phyloP scores from a whole-genome alignment of 2,329 filamentous ascomycete species.

The Magnaporthiopsis poae region DNA sequence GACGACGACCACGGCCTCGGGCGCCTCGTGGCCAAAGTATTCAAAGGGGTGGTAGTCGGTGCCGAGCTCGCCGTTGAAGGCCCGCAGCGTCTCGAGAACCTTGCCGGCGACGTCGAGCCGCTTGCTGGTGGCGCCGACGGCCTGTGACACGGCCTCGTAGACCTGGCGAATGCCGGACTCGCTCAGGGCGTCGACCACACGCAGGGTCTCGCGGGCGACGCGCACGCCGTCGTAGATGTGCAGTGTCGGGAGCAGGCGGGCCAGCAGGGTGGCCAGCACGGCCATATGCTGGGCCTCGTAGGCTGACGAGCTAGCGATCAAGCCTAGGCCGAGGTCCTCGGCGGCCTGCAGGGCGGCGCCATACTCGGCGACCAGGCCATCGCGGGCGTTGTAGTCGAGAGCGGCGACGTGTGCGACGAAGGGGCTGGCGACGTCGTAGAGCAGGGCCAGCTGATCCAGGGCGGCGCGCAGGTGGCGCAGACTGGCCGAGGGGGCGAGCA shows the following conservation, averaged over 20 bases:
- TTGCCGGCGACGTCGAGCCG: conserved; percentile 65
- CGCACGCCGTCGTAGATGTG: conserved; percentile 72
- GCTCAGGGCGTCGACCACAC: conserved; percentile 61
- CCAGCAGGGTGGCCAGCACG: conserved; percentile 62
- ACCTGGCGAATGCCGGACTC: conserved; percentile 51
- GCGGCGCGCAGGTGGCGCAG: conserved; percentile 71
- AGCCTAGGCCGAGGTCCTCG: conserved; percentile 79
- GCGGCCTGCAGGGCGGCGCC: conserved; percentile 66
- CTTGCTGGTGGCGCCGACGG: conserved; percentile 50
- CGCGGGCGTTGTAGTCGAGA: conserved; percentile 63
- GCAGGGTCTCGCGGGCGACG: conserved; percentile 61
- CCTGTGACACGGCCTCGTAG: conserved; percentile 56
- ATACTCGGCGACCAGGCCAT: conserved; percentile 80
- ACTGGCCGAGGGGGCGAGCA: conserved; percentile 76
- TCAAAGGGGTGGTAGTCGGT: conserved; percentile 90
- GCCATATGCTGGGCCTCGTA: conserved; percentile 92
- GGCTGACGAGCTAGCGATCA: conserved; percentile 75
- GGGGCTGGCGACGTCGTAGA: conserved; percentile 86
- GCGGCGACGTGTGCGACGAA: conserved; percentile 89
- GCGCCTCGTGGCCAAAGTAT: conserved; percentile 73
- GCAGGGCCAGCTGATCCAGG: conserved; percentile 80
- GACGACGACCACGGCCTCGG: conserved; percentile 77
- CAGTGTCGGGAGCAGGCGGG: conserved; percentile 62
- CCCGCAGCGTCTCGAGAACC: conserved; percentile 56
- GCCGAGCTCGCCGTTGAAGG: conserved; percentile 82